These are phyloP conservation scores for Aspergillus udagawae DNA, from an alignment of 2,329 filamentous ascomycete species.

Conservation along the genomic window DNA sequence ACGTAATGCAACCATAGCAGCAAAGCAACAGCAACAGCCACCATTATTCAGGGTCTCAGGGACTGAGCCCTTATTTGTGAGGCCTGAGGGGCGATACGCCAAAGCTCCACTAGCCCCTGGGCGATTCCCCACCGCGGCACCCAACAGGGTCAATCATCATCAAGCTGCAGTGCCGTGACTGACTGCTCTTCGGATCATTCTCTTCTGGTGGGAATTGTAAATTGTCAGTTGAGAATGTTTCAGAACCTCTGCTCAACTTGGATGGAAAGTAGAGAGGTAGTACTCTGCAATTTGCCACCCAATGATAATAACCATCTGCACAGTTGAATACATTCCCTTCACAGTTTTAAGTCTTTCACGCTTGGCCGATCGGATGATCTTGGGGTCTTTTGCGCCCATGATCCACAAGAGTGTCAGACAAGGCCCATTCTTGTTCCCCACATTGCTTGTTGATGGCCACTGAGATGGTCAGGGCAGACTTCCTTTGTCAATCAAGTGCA, in stretches of 20 bases:
- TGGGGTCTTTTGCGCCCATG: not conserved
- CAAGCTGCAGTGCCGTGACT: not conserved
- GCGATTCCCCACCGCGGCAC: constrained; percentile 1
- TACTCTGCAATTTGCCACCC: not conserved
- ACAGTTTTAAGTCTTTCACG: not conserved
- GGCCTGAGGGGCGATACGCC: not conserved
- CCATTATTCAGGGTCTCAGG: not conserved
- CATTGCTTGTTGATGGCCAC: not conserved
- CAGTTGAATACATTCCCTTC: not conserved
- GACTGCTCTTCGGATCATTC: not conserved
- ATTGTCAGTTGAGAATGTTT: not conserved
- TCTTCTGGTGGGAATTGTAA: not conserved
- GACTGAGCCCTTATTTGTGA: not conserved
- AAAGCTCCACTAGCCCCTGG: not conserved
- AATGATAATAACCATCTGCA: not conserved
- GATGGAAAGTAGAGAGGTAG: not conserved
- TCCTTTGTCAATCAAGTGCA: not conserved
- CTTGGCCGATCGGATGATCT: not conserved
- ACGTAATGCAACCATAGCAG: not conserved
- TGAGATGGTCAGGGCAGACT: not conserved
- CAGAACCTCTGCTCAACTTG: not conserved
- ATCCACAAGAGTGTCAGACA: not conserved
- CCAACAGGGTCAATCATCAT: not conserved
- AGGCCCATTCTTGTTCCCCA: not conserved
- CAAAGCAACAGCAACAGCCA: not conserved